A percentile compares a stretch with the other conserved stretches of the same genome.
Evolutionary conservation across 805 yeast genomes (phyloP).

Genomic region (fission yeast (Schizosaccharomyces pombe)): DNA sequence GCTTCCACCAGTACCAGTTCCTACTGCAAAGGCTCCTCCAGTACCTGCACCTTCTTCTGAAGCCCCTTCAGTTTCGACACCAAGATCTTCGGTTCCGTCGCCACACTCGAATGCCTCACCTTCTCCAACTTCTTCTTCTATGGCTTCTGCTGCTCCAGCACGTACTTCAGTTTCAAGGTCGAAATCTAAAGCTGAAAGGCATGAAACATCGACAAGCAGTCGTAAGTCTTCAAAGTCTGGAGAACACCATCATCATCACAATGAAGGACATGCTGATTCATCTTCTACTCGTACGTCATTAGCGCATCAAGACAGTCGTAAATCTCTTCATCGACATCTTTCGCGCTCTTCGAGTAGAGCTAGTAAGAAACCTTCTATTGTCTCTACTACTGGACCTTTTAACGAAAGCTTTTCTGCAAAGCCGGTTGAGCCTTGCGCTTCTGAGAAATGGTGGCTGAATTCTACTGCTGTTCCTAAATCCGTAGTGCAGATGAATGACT

Average conservation of each 20-base stretch:
- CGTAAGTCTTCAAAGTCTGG: no score
- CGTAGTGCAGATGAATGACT: not conserved
- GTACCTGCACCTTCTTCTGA: slow-evolving; percentile 1
- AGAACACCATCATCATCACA: no score
- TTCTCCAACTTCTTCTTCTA: no score
- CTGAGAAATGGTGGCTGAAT: not conserved
- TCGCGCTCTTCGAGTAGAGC: not conserved
- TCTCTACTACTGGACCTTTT: not conserved
- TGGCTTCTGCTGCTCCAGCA: no score
- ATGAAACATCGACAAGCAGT: no score
- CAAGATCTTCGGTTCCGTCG: not conserved
- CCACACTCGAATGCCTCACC: slow-evolving; percentile 5
- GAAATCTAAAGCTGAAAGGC: no score
- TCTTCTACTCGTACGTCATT: no score
- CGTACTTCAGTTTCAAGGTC: no score
- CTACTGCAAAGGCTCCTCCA: slow-evolving; percentile 6
- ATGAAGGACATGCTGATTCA: no score
- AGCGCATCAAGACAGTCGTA: no score
- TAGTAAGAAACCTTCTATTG: not conserved
- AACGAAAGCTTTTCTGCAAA: not conserved
- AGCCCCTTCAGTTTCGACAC: slow-evolving; percentile 5
- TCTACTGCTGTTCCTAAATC: not conserved
- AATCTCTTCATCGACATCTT: not conserved
- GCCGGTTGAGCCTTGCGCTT: not conserved
- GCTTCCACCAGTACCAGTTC: slow-evolving; percentile 6